Conservation (phyloP, 371 early-diverging fungal species). For the Lichtheimia ornata region DNA sequence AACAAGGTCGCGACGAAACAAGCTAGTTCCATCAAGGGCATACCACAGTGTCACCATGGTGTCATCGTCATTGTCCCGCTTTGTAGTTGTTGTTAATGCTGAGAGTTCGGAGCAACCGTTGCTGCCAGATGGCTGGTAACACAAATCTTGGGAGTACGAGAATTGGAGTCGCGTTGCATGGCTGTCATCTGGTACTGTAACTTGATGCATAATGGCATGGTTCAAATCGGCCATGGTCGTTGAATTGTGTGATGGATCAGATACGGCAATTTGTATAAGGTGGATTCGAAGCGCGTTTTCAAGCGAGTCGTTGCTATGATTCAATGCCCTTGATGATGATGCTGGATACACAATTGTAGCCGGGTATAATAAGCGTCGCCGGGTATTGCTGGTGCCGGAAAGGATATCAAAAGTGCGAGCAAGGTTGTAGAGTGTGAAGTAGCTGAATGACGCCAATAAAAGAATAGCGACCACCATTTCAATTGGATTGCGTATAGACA, state of each 20-base stretch:
- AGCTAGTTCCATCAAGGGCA: slow-evolving; percentile 56
- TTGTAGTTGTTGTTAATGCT: slow-evolving; percentile 18
- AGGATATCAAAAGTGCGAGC: slow-evolving; percentile 74
- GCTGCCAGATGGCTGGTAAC: slow-evolving; percentile 26
- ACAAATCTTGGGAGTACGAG: slow-evolving; percentile 38
- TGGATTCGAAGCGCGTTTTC: slow-evolving; percentile 55
- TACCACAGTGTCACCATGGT: slow-evolving; percentile 48
- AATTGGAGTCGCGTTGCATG: slow-evolving; percentile 18
- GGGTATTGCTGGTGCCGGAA: slow-evolving; percentile 42
- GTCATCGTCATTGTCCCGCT: slow-evolving; percentile 39
- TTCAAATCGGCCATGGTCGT: slow-evolving; percentile 50
- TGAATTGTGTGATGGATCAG: slow-evolving; percentile 33
- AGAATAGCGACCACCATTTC: slow-evolving; percentile 79
- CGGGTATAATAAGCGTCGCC: slow-evolving; percentile 49
- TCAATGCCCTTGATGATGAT: background rate
- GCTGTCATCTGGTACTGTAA: slow-evolving; percentile 36
- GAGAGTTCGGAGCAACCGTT: slow-evolving; percentile 38
- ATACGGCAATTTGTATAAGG: slow-evolving; percentile 55
- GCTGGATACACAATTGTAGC: slow-evolving; percentile 31
- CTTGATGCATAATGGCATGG: slow-evolving; percentile 47
- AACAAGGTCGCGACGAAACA: slow-evolving; percentile 43
- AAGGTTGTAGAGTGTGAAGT: slow-evolving; percentile 77
- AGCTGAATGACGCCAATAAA: slow-evolving; percentile 73
- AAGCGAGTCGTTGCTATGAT: background rate
- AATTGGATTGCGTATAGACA: slow-evolving; percentile 68